phyloP scores from a whole-genome alignment of 352 stramenopile genomes.

The Pythium monospermum region DNA sequence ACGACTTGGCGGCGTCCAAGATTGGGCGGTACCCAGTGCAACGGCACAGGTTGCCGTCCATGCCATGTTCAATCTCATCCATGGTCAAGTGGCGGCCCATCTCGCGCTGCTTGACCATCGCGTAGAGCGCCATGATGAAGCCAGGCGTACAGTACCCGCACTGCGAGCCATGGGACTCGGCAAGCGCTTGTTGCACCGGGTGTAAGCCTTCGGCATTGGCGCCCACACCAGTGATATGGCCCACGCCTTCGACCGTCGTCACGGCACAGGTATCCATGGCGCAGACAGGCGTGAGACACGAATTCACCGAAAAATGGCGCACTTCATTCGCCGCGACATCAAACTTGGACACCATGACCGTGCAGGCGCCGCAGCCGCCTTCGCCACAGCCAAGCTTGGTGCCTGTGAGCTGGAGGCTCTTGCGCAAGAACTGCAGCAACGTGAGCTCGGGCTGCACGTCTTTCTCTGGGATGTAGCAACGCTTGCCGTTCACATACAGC shows the following conservation, averaged over 20 bases:
- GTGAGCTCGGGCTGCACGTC: slow-evolving; percentile 68
- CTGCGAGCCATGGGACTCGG: slow-evolving; percentile 91
- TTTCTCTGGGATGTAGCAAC: slow-evolving; percentile 40
- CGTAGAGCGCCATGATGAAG: slow-evolving; percentile 84
- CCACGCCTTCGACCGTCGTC: slow-evolving; percentile 85
- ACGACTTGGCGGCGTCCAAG: slow-evolving; percentile 83
- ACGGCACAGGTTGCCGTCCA: slow-evolving; percentile 96
- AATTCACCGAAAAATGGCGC: slow-evolving; percentile 79
- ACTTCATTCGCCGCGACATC: slow-evolving; percentile 38
- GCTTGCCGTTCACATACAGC: slow-evolving; percentile 73
- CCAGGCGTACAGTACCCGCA: slow-evolving; percentile 92
- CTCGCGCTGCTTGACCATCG: slow-evolving; percentile 76
- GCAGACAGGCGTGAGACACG: slow-evolving; percentile 80
- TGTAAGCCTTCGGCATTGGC: slow-evolving; percentile 49
- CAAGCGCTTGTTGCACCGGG: slow-evolving; percentile 84
- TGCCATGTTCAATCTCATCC: slow-evolving; percentile 89
- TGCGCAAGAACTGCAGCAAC: slow-evolving; percentile 81
- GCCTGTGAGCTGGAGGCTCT: slow-evolving; percentile 60
- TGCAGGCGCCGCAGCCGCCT: slow-evolving; percentile 95
- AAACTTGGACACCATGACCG: slow-evolving; percentile 88
- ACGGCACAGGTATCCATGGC: slow-evolving; percentile 79
- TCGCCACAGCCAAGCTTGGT: slow-evolving; percentile 93
- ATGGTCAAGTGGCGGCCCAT: slow-evolving; percentile 61
- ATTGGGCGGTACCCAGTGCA: slow-evolving; percentile 90
- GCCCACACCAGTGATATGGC: slow-evolving; percentile 24